Base-by-base conservation (phyloP, 2,329 filamentous ascomycete species). In the Thielaviopsis populi region DNA sequence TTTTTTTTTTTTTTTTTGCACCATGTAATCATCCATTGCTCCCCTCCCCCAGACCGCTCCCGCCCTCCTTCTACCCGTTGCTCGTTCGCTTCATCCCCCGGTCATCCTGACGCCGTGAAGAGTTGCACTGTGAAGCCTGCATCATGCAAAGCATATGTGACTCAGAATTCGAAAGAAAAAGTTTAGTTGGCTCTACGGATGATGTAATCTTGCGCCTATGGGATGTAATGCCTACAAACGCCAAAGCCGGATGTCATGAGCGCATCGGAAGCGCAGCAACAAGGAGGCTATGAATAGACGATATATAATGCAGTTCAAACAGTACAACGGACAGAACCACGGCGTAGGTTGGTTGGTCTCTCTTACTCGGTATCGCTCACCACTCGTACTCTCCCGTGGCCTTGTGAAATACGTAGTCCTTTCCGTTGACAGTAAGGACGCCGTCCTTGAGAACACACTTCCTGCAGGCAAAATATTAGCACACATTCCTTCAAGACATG, bases 391-490 rank as follows among this genome's bases (percentile, higher is more conserved):
- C 94, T 70, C 94, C 94, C 56, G 87, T 91, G 27, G 91, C 94
- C 76, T 97, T 97, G 79, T 96, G 91, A 77, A 99, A 99, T 68
- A 99, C 88, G 72, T 95, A 96, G 75, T 99, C 94, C 75, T 89
- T 95, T 69, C 90, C 89, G 69, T 92, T 91, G 43, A 95, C 90
- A 54, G 89, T 95, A 69, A 99, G 80, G 19, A 99, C 89, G 22
- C 94, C 94, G 71, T 99, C 94, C 78, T 97, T 97, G 68, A 99
- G 84, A 0, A 90, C 91, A 76, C 94, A 99, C 88, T 99, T 99
- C 88, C 88, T 86, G 66, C 69, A 76, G 71, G 7, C n/a, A 2
- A 73, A 19, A 27, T 37, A 46, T 73, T 53, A 71, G 70, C 54
- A 64, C 40, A 46, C 33, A 37, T 24, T 48, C 17, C 27, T 46